Evolutionary conservation across 169 alveolate genomes (phyloP).

Genomic region (Cryptosporidium viatorum): DNA sequence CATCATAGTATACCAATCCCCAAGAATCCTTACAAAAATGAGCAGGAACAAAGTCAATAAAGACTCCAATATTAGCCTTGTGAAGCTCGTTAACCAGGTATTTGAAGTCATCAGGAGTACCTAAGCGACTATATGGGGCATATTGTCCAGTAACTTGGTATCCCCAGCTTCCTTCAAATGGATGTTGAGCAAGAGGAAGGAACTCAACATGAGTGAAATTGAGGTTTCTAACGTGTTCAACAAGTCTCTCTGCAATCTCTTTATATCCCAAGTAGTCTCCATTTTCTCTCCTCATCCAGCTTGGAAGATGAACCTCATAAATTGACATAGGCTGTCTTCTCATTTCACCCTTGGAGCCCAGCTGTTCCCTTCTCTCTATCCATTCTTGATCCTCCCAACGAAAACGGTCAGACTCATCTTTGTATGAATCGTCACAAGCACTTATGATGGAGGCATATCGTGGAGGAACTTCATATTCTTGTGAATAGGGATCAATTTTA

Average conservation of each 20-base stretch:
- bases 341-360: constrained; percentile 76
- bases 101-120: constrained; percentile 82
- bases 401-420: constrained; percentile 77
- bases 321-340: constrained; percentile 83
- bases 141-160: constrained; percentile 83
- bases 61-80: constrained; percentile 81
- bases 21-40: constrained; percentile 83
- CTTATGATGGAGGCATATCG: constrained; percentile 81
- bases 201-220: constrained; percentile 84
- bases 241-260: constrained; percentile 82
- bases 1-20: constrained; percentile 83
- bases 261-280: constrained; percentile 79
- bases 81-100: constrained; percentile 81
- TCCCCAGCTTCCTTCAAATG: constrained; percentile 85
- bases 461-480: constrained; percentile 83
- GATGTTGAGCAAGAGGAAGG: constrained; percentile 84
- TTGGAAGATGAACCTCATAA: constrained; percentile 83
- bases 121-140: constrained; percentile 83
- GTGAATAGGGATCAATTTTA: constrained; percentile 84
- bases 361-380: constrained; percentile 78
- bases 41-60: constrained; percentile 82
- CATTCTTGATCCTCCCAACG: constrained; percentile 82
- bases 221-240: constrained; percentile 77
- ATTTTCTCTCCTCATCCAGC: constrained; percentile 84
- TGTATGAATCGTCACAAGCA: constrained; percentile 81